Conservation (phyloP, 192 early-diverging fungal genomes). For the Spizellomyces sp. region DNA sequence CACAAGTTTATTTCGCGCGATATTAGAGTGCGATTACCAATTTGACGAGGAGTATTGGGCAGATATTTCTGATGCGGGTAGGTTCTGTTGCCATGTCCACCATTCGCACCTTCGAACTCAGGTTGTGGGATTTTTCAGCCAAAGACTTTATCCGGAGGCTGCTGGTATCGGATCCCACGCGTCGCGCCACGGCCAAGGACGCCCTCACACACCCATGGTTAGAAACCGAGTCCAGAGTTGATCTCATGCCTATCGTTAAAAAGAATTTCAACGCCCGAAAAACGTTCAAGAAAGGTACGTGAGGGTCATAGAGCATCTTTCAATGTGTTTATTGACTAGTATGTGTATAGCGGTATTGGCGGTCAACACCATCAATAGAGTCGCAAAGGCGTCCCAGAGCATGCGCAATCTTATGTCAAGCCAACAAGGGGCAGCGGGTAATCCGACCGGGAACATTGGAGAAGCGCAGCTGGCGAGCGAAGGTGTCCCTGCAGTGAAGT, state of each 20-base stretch:
- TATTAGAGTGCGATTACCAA: slow-evolving; percentile 68
- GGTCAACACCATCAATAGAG: slow-evolving; percentile 14
- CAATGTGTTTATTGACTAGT: neutral
- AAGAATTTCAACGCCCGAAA: slow-evolving; percentile 69
- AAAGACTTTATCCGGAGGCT: slow-evolving; percentile 76
- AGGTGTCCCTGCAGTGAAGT: too few species aligned
- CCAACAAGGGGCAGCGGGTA: too few species aligned
- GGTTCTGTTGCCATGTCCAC: neutral
- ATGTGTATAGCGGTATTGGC: slow-evolving; percentile 14
- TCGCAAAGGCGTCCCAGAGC: slow-evolving; percentile 10
- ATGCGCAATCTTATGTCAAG: too few species aligned
- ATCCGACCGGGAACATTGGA: too few species aligned
- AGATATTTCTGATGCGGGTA: slow-evolving; percentile 29
- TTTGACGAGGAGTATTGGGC: slow-evolving; percentile 59
- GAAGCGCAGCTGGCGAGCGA: too few species aligned
- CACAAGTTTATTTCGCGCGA: slow-evolving; percentile 62
- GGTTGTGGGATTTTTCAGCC: slow-evolving; percentile 63
- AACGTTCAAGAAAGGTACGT: slow-evolving; percentile 63
- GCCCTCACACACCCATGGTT: slow-evolving; percentile 54
- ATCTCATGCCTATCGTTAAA: slow-evolving; percentile 62
- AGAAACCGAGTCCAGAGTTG: slow-evolving; percentile 29
- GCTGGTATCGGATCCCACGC: slow-evolving; percentile 66
- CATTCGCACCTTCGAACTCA: neutral
- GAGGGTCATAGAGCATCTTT: neutral
- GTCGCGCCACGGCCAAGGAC: slow-evolving; percentile 56